Evolutionary conservation across 768 basidiomycete species (phyloP), one percentile per base, ranked within the genome.

Genomic region (Pseudohyphozyma bogoriensis): DNA sequence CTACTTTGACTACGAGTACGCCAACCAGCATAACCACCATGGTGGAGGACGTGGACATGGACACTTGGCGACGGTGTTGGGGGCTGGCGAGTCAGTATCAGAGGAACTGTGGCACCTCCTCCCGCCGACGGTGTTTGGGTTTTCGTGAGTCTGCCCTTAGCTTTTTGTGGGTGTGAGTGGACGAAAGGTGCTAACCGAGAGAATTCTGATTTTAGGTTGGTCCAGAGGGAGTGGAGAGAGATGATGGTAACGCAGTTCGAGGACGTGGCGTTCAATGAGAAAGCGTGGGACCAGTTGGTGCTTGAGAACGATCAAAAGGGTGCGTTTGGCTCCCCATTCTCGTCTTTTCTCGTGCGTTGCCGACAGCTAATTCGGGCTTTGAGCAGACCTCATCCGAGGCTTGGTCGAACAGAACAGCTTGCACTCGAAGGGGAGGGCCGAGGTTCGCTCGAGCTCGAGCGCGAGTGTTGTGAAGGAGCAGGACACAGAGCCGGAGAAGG

Each of bases 321-420:
- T 11, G 20, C 49, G 49, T 24, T n/a, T n/a, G n/a, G n/a, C n/a
- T n/a, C n/a, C n/a, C n/a, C n/a, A 3, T n/a, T 5, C 11, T n/a
- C 49, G 18, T 33, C 29, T 1, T 13, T 22, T 13, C 10, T 7
- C 9, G 20, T 22, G 16, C 32, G 20, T 16, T 33, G 2, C 49
- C 35, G 20, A 35, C 32, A 11, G 10, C 45, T 9, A 26, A 22
- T 20, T 26, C 6, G n/a, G 79, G 80, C 11, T 67, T 73, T 5
- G 77, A 76, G 42, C 77, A 79, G 45, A 77, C 20, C 77, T 83
- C 4, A 74, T 82, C 28, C 79, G 78, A 51, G 80, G 81, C 3
- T 77, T 82, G 3, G 78, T 82, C n/a, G 80, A 81, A 64, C 78
- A 80, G 2, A 81, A 83, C 64, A 79, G n/a, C n/a, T n/a, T n/a